These are phyloP conservation scores for Trichosporon coremiiforme DNA, from an alignment of 1,284 basidiomycete genomes.

Conservation along the genomic window DNA sequence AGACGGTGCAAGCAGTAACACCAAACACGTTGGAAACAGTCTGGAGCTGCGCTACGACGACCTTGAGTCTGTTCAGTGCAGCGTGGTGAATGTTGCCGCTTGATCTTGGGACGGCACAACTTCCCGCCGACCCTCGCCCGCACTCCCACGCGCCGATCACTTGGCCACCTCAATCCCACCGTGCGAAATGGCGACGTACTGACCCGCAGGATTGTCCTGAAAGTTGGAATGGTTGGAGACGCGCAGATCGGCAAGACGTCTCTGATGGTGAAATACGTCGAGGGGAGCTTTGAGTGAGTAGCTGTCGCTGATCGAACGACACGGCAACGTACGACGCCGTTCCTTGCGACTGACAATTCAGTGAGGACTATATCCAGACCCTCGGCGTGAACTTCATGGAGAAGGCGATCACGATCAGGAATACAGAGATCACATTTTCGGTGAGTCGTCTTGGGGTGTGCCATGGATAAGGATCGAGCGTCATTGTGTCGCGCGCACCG, in stretches of 20 bases:
- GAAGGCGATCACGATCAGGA: conserved; percentile 94
- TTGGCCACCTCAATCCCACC: background rate
- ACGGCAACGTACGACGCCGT: conserved; percentile 2
- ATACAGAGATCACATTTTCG: conserved; percentile 98
- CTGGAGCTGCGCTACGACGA: too few species aligned
- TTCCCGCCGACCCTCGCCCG: background rate
- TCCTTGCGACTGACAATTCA: conserved; percentile 33
- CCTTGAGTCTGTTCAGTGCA: too few species aligned
- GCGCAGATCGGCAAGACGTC: conserved; percentile 98
- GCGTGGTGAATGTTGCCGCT: background rate
- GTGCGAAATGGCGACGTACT: conserved; percentile 1
- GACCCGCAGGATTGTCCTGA: conserved; percentile 78
- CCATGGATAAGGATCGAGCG: background rate
- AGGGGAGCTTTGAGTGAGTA: conserved; percentile 80
- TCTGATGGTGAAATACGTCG: conserved; percentile 97
- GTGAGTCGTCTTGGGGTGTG: conserved; percentile 38
- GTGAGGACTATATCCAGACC: conserved; percentile 98
- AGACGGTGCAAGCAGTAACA: background rate
- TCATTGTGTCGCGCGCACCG: background rate
- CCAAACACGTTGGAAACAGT: background rate
- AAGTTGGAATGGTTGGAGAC: conserved; percentile 99
- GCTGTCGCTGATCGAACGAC: background rate
- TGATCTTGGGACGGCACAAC: background rate
- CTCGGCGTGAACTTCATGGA: conserved; percentile 99
- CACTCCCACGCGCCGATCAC: background rate